Evolutionary conservation across 495 filamentous ascomycete genomes (phyloP).

Genomic region (Hyaloscypha variabilis): DNA sequence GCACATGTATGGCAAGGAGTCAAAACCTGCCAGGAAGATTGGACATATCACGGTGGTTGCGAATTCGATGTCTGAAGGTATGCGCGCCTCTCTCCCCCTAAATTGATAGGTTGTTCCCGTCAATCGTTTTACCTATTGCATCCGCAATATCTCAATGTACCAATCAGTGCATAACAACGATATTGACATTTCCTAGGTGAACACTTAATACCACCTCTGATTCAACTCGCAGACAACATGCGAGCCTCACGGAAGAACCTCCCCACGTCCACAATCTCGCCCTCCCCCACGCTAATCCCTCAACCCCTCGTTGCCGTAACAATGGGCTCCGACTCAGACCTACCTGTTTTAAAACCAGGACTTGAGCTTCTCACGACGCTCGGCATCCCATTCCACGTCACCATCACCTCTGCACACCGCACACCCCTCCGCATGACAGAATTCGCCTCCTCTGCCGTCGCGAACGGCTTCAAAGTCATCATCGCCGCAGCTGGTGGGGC

Average conservation of each 20-base stretch:
- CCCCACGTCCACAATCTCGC: slow-evolving; percentile 26
- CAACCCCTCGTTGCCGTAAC: slow-evolving; percentile 64
- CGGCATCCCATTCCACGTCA: slow-evolving; percentile 71
- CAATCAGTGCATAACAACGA: neutral
- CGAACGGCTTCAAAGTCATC: slow-evolving; percentile 79
- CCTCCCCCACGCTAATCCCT: slow-evolving; percentile 46
- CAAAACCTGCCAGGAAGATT: slow-evolving; percentile 89
- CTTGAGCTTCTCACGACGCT: slow-evolving; percentile 77
- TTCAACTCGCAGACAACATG: slow-evolving; percentile 66
- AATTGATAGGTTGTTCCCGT: too few species aligned
- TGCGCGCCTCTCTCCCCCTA: neutral
- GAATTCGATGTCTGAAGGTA: slow-evolving; percentile 64
- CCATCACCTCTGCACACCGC: slow-evolving; percentile 93
- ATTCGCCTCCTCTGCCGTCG: slow-evolving; percentile 70
- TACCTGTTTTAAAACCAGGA: slow-evolving; percentile 75
- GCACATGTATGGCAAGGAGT: slow-evolving; percentile 91
- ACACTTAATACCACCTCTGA: slow-evolving; percentile 65
- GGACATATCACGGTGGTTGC: slow-evolving; percentile 83
- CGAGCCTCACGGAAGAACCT: slow-evolving; percentile 55
- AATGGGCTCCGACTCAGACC: slow-evolving; percentile 96
- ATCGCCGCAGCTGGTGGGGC: slow-evolving; percentile 95
- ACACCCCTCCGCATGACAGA: slow-evolving; percentile 82
- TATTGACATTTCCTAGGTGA: slow-evolving; percentile 44
- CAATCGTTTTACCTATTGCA: neutral
- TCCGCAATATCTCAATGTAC: neutral